A percentile compares a stretch with the other conserved stretches of the same genome.
These are phyloP conservation scores for Zostera marina DNA, from an alignment of 116 monocot species.

Conservation along the genomic window DNA sequence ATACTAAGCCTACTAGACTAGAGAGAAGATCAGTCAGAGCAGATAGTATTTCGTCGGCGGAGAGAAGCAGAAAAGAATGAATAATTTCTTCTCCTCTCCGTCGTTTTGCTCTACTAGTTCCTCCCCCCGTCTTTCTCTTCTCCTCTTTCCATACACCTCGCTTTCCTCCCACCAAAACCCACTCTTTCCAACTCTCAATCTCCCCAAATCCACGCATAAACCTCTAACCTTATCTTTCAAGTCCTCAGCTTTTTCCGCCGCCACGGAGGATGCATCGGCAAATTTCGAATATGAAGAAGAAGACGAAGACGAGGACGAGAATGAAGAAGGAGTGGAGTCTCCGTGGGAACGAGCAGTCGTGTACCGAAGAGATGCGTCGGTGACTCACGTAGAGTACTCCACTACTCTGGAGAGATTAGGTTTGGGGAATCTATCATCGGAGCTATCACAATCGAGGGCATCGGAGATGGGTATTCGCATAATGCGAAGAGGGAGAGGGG, in stretches of 20 bases:
- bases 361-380: constrained; percentile 64
- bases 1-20: neutral
- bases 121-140: neutral
- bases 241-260: neutral
- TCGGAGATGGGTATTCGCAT: constrained; percentile 68
- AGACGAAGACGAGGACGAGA: neutral
- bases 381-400: constrained; percentile 57
- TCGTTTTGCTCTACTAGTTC: neutral
- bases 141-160: neutral
- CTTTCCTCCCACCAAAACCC: neutral
- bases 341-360: constrained; percentile 92
- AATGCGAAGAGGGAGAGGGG: constrained; percentile 12
- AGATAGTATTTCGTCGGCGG: neutral
- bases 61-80: neutral
- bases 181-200: neutral
- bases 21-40: neutral
- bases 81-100: neutral
- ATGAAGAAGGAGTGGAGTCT: constrained; percentile 15
- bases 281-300: neutral
- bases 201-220: neutral
- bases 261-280: neutral
- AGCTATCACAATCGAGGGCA: constrained; percentile 52
- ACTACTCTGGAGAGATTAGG: constrained; percentile 79
- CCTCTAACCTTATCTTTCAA: neutral
- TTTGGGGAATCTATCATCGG: constrained; percentile 41